Base-by-base conservation (phyloP, 2,329 filamentous ascomycete genomes). In the Diplodia corticola region DNA sequence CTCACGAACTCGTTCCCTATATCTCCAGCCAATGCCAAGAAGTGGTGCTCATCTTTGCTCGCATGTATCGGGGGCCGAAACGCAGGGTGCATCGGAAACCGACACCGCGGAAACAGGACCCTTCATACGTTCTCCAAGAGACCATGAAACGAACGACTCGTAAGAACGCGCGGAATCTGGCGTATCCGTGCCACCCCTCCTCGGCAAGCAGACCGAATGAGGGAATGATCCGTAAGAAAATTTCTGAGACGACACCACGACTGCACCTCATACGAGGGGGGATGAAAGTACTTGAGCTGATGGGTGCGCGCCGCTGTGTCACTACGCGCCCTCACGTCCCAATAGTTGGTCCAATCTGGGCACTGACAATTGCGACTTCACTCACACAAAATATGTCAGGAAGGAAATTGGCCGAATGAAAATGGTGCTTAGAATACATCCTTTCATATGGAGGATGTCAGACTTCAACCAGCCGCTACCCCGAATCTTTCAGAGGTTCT, bases 1-100 rank as follows among this genome's bases (percentile, higher is more conserved):
- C 15, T 30, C 37, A 22, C 26, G 9, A 33, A 5, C 22, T 17
- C 15, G 10, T 48, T 46, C 35, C 10, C 40, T 48, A 33, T 26
- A 13, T 13, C 26, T 46, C 17, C 55, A 46, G 24, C 35, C 30
- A 24, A 20, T 49, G 30, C 44, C 17, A 2, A 30, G 24, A 61
- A 61, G 20, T 46, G 48, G 22, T 28, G 44, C 48, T 24, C 28
- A 28, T 48, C 24, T 22, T 33, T 24, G 40, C 44, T 44, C 26
- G 22, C 28, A 28, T n/a, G 13, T 30, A 33, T 49, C 20, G 33
- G 24, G 30, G 57, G 48, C 30, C 57, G 57, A 61, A 61, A 61
- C 57, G n/a, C 30, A 61, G 57, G 57, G 44, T 61, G 57, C 57
- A 61, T 46, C 57, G 57, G 57, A 26, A 61, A 61, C 22, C 57